These are phyloP conservation scores for Fusarium oligoseptatum DNA, from an alignment of 2,329 filamentous ascomycete species.

Conservation along the genomic window DNA sequence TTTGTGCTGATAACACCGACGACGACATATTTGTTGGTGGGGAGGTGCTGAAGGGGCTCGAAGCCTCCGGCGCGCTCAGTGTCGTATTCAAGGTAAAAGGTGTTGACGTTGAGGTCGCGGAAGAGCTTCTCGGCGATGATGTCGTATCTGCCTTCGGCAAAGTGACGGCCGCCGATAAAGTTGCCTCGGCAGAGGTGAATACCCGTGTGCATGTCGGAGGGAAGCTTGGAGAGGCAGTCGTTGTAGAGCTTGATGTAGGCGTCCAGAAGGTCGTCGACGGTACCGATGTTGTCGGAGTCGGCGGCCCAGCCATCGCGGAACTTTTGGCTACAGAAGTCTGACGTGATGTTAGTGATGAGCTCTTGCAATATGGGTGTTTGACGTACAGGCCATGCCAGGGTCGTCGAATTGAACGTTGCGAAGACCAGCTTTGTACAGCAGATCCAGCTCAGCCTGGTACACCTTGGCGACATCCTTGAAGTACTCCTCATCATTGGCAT, in stretches of 20 bases:
- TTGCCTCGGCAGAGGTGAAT: conserved; percentile 81
- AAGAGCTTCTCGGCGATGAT: conserved; percentile 76
- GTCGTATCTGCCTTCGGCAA: conserved; percentile 76
- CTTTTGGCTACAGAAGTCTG: conserved; percentile 80
- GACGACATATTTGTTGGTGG: conserved; percentile 73
- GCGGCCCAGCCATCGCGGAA: conserved; percentile 78
- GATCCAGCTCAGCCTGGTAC: conserved; percentile 72
- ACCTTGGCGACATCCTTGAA: conserved; percentile 75
- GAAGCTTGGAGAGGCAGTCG: conserved; percentile 73
- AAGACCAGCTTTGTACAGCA: conserved; percentile 72
- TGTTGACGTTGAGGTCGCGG: conserved; percentile 72
- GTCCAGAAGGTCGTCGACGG: conserved; percentile 77
- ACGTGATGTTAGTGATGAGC: conserved; percentile 5
- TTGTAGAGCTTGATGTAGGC: conserved; percentile 85
- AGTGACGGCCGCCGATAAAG: conserved; percentile 75
- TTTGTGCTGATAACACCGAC: conserved; percentile 75
- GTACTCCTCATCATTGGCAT: conserved; percentile 61
- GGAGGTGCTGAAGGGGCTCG: conserved; percentile 72
- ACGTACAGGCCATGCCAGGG: conserved; percentile 74
- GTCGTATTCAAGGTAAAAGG: conserved; percentile 79
- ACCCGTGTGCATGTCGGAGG: conserved; percentile 79
- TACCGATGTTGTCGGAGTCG: conserved; percentile 76
- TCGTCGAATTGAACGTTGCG: conserved; percentile 78
- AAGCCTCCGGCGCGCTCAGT: conserved; percentile 75
- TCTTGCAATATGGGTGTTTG: rapidly evolving